Evolutionary conservation across 2,329 filamentous ascomycete genomes (phyloP).

Genomic region (Byssochlamys sp.): DNA sequence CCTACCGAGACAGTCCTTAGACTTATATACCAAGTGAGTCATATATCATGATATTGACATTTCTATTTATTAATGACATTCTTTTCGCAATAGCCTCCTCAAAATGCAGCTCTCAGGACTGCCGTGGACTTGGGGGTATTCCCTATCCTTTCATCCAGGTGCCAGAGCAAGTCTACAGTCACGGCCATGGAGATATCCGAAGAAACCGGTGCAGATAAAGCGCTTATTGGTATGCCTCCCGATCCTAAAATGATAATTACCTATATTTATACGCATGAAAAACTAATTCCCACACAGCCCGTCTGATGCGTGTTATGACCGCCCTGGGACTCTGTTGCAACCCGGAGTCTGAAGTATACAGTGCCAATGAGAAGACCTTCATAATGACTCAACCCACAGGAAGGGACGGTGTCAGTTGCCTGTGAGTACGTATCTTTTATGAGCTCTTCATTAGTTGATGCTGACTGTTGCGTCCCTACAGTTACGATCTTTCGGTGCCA

Average conservation of each 20-base stretch:
- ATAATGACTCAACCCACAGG: constrained; percentile 19
- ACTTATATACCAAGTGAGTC: constrained; percentile 24
- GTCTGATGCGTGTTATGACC: constrained; percentile 22
- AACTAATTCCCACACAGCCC: constrained; percentile 9
- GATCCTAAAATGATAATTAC: not conserved
- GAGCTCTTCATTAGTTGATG: not conserved
- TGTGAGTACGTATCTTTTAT: constrained; percentile 11
- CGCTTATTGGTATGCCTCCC: constrained; percentile 18
- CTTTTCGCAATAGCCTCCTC: constrained; percentile 17
- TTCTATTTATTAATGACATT: not conserved
- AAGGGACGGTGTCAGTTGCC: constrained; percentile 20
- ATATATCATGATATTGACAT: not conserved
- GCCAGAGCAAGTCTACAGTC: constrained; percentile 9
- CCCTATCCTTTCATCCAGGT: constrained; percentile 13
- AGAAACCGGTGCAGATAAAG: constrained; percentile 19
- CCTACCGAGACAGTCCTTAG: constrained; percentile 23
- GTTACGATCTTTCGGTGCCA: constrained; percentile 23
- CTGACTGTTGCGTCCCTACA: not conserved
- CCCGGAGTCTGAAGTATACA: constrained; percentile 13
- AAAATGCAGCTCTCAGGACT: constrained; percentile 23
- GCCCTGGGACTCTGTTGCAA: constrained; percentile 19
- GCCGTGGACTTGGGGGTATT: constrained; percentile 24
- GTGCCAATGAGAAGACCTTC: constrained; percentile 17
- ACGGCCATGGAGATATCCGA: constrained; percentile 19
- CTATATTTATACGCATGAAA: not conserved